Evolutionary conservation across 768 basidiomycete species (phyloP).

Genomic region (Erythrobasidium yunnanense): DNA sequence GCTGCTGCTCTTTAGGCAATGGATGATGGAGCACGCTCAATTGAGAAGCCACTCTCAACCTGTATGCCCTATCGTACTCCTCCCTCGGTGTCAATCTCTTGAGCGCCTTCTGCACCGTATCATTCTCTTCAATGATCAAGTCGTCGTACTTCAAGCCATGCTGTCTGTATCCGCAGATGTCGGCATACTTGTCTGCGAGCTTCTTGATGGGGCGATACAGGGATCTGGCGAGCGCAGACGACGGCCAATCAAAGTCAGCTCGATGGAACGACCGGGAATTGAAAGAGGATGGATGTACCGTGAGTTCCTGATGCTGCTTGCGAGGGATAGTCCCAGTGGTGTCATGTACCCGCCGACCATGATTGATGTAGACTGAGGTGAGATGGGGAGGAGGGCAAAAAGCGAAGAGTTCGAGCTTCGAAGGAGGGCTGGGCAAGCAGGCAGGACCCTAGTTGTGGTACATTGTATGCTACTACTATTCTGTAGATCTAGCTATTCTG

Average conservation of each 20-base stretch:
- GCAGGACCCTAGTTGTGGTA: no score
- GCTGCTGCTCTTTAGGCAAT: constrained; percentile 73
- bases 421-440: no score
- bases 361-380: no score
- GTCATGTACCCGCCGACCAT: no score
- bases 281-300: neutral
- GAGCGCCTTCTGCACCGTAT: constrained; percentile 70
- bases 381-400: no score
- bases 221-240: neutral
- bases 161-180: constrained; percentile 68
- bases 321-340: no score
- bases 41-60: constrained; percentile 62
- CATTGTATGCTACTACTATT: no score
- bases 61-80: constrained; percentile 79
- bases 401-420: no score
- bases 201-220: constrained; percentile 63
- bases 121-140: constrained; percentile 72
- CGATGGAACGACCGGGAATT: neutral
- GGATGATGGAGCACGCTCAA: constrained; percentile 64
- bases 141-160: constrained; percentile 80
- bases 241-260: neutral
- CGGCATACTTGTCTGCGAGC: constrained; percentile 69
- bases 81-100: constrained; percentile 65
- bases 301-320: neutral
- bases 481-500: no score